Conservation (phyloP, 345 rosid species). For the Salix viminalis region DNA sequence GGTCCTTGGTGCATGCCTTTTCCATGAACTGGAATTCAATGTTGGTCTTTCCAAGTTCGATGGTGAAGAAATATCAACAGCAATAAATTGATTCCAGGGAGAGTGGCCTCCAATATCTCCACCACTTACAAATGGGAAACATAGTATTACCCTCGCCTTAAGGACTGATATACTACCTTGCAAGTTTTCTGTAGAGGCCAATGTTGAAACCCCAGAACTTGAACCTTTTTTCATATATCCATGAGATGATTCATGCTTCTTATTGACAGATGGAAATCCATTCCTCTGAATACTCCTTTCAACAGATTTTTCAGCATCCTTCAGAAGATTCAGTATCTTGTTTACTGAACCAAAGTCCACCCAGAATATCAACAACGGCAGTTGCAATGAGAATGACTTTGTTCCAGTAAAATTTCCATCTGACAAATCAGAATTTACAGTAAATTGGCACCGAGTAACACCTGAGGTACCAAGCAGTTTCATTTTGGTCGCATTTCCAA, state of each 20-base stretch:
- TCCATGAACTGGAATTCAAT: constrained; percentile 34
- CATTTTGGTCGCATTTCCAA: constrained; percentile 43
- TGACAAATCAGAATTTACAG: constrained; percentile 33
- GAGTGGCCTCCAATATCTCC: constrained; percentile 33
- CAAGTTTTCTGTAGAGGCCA: constrained; percentile 44
- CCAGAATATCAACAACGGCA: constrained; percentile 72
- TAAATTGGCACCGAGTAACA: constrained; percentile 38
- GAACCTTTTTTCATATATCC: constrained; percentile 25
- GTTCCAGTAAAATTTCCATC: constrained; percentile 36
- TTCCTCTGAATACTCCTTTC: constrained; percentile 22
- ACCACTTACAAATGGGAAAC: constrained; percentile 56
- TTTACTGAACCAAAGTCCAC: constrained; percentile 51
- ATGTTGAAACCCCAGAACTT: constrained; percentile 18
- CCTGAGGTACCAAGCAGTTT: constrained; percentile 62
- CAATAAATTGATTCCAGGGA: constrained; percentile 62
- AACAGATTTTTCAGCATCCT: constrained; percentile 42
- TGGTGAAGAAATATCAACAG: constrained; percentile 55
- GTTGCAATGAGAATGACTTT: constrained; percentile 51
- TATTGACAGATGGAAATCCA: constrained; percentile 12
- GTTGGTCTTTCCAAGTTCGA: constrained; percentile 22
- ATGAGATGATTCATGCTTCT: constrained; percentile 23
- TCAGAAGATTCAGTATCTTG: constrained; percentile 49
- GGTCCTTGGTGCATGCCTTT: constrained; percentile 36
- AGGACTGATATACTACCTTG: constrained; percentile 52
- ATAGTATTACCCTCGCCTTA: constrained; percentile 64